A percentile compares a stretch with the other conserved stretches of the same genome.
Conservation (phyloP, 495 filamentous ascomycete species). For the Penicillium crystallinum region DNA sequence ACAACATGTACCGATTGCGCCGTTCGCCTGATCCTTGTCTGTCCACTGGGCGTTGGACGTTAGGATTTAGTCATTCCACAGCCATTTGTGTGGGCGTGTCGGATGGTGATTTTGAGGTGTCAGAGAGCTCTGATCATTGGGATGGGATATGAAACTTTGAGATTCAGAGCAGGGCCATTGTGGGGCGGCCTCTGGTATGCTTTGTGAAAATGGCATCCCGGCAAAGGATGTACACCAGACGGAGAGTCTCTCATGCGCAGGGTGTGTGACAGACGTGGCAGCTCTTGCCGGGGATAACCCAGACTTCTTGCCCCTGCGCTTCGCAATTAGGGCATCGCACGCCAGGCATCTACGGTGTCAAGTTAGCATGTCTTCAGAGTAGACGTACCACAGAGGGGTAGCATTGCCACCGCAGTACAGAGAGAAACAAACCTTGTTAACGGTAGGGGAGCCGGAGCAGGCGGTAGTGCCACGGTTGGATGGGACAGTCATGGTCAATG, state of each 20-base stretch:
- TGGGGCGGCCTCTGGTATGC: no score
- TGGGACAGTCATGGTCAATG: constrained; percentile 8
- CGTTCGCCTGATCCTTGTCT: not conserved
- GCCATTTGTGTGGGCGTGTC: no score
- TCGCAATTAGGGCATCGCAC: constrained; percentile 44
- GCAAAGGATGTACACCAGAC: not conserved
- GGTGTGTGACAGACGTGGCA: constrained; percentile 43
- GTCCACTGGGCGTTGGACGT: not conserved
- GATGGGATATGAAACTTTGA: no score
- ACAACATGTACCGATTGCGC: not conserved
- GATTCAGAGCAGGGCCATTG: not conserved
- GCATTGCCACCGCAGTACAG: not conserved
- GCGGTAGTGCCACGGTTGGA: constrained; percentile 2
- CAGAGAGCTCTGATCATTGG: no score
- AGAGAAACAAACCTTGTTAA: constrained; percentile 19
- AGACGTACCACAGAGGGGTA: not conserved
- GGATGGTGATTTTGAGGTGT: no score
- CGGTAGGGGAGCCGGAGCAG: constrained; percentile 12
- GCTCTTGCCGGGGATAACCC: constrained; percentile 48
- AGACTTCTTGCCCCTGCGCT: constrained; percentile 36
- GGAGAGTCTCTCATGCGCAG: constrained; percentile 16
- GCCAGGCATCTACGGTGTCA: constrained; percentile 40
- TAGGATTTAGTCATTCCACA: not conserved
- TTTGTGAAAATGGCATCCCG: no score
- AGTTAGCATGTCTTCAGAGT: not conserved